These are phyloP conservation scores for Boletellus sp. DNA, from an alignment of 768 basidiomycete species.

Conservation along the genomic window DNA sequence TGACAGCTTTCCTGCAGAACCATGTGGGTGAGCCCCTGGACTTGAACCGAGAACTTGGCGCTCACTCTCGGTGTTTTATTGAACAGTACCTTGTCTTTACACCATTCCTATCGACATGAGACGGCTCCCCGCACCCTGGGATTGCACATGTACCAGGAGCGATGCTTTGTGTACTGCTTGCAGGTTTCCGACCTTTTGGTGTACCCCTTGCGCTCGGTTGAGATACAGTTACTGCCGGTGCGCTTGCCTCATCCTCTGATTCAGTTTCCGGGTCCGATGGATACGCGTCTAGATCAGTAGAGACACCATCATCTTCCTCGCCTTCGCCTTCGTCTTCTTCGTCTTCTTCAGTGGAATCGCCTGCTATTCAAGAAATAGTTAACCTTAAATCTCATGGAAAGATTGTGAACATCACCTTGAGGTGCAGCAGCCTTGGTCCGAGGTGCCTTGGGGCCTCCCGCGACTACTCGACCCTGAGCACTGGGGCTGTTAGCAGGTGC, in stretches of 20 bases:
- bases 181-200: constrained; percentile 12
- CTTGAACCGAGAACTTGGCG: constrained; percentile 12
- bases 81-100: constrained; percentile 55
- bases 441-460: constrained; percentile 15
- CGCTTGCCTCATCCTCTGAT: constrained; percentile 20
- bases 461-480: neutral
- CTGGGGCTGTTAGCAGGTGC: constrained; percentile 5
- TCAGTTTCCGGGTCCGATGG: constrained; percentile 29
- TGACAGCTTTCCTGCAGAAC: constrained; percentile 52
- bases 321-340: constrained; percentile 20
- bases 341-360: constrained; percentile 24
- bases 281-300: constrained; percentile 31
- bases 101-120: constrained; percentile 53
- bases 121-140: constrained; percentile 54
- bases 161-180: constrained; percentile 1
- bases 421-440: constrained; percentile 9
- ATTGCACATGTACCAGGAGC: constrained; percentile 46
- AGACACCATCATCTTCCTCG: constrained; percentile 18
- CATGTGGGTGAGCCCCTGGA: constrained; percentile 7
- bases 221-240: constrained; percentile 7
- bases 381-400: constrained; percentile 10
- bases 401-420: constrained; percentile 19
- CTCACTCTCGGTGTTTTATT: constrained; percentile 59
- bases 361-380: constrained; percentile 12
- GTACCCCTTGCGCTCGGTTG: constrained; percentile 6